Base-by-base conservation (phyloP, 2,329 filamentous ascomycete genomes). In the Sphaceloma murrayae region DNA sequence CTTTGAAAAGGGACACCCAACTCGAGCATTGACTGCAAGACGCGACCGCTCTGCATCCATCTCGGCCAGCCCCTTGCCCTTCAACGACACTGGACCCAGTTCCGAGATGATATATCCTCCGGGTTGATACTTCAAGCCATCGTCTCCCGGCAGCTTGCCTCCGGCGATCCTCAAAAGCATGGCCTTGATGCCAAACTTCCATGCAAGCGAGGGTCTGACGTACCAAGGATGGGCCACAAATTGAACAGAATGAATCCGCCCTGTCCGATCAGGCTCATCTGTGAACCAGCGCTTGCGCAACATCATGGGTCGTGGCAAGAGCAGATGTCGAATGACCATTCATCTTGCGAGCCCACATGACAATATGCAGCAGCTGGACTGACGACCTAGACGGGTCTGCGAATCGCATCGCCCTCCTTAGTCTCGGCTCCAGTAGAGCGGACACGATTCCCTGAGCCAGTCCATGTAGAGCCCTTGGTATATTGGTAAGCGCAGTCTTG, bases 221-320 rank as follows among this genome's bases (percentile, higher is more conserved):
- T 84, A 85, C 61, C 74, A 83, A 2, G 81, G 82, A 36, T 77
- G 72, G 8, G 75, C 72, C 18, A 78, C 68, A 61, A 77, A 83
- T 29, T 65, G 52, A 0, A 64, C 58, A 53, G 62, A 58, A 43
- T 69, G 66, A 49, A 77, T 69, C 3, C 73, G 70, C 0, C 73
- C 73, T 0, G 68, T 61, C 6, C 67, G 61, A 49, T 83, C 72
- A 0, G 72, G 65, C 0, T 65, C 48, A 2, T 73, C 64, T 1
- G 63, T 62, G 32, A 76, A 55, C 6, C 54, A 51, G 42, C 46
- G 58, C 57, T 45, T 60, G 51, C 51, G 67, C 48, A 56, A 56
- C 52, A 54, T 16, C 34, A 13, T 17, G 3, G 34, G 61, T 9
- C 81, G 73, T 2, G 83, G 83, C 4, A 77, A 71, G 9, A 67